A percentile compares a stretch with the other conserved stretches of the same genome.
Conservation (phyloP, 768 basidiomycete genomes). For the Psilocybe sp. region DNA sequence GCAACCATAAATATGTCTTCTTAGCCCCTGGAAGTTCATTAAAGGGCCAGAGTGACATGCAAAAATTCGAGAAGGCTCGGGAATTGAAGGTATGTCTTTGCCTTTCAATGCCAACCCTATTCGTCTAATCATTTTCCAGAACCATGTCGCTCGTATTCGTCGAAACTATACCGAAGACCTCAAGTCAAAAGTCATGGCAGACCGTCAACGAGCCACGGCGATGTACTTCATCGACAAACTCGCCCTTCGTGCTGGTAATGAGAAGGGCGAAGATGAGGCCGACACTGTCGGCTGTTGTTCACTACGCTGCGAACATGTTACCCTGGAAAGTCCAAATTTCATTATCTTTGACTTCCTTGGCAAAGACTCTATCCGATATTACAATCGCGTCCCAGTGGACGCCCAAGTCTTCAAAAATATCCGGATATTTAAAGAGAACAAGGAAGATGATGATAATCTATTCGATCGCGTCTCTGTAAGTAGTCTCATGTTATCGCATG, state of each 20-base stretch:
- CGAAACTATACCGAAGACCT: slow-evolving; percentile 83
- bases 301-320: slow-evolving; percentile 94
- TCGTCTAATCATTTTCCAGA: slow-evolving; percentile 39
- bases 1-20: slow-evolving; percentile 96
- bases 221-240: slow-evolving; percentile 99
- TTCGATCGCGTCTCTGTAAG: slow-evolving; percentile 95
- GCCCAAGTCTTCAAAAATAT: slow-evolving; percentile 97
- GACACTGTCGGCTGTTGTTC: slow-evolving; percentile 99
- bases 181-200: slow-evolving; percentile 88
- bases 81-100: slow-evolving; percentile 75
- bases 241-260: slow-evolving; percentile 97
- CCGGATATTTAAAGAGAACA: slow-evolving; percentile 93
- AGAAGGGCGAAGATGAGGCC: slow-evolving; percentile 99
- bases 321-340: slow-evolving; percentile 81
- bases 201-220: slow-evolving; percentile 95
- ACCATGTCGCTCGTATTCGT: slow-evolving; percentile 88
- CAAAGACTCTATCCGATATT: slow-evolving; percentile 98
- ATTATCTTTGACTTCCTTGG: slow-evolving; percentile 97
- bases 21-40: slow-evolving; percentile 95
- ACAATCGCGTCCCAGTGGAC: slow-evolving; percentile 87
- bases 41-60: slow-evolving; percentile 97
- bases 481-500: slow-evolving; percentile 9
- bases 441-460: slow-evolving; percentile 81
- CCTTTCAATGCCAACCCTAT: neutral
- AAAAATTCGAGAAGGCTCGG: slow-evolving; percentile 97